Conservation (phyloP, 2,329 filamentous ascomycete species). For the Phoma sp. region DNA sequence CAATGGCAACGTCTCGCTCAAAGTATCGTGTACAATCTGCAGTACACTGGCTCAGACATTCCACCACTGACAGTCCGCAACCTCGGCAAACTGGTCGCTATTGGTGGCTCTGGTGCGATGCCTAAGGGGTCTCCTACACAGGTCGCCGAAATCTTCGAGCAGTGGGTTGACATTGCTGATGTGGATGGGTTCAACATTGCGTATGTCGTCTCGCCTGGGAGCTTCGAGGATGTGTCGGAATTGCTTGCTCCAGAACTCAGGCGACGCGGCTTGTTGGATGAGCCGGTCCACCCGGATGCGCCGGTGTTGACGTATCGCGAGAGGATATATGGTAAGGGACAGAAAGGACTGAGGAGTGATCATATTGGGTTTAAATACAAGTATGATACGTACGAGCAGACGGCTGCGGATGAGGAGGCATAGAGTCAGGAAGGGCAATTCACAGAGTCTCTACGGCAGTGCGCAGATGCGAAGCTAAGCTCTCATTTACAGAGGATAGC, state of each 20-base stretch:
- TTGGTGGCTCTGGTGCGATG: constrained; percentile 70
- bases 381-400: constrained; percentile 24
- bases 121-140: constrained; percentile 67
- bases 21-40: constrained; percentile 23
- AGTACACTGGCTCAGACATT: constrained; percentile 20
- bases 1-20: constrained; percentile 22
- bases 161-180: constrained; percentile 71
- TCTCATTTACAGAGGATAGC: too few species aligned
- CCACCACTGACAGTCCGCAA: constrained; percentile 23
- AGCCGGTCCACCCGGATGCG: constrained; percentile 11
- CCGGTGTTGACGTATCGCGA: constrained; percentile 23
- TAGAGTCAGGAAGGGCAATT: too few species aligned
- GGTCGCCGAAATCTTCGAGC: constrained; percentile 71
- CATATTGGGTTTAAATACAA: constrained; percentile 25
- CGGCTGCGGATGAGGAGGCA: constrained; percentile 7
- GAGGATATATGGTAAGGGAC: constrained; percentile 21
- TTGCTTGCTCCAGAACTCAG: constrained; percentile 25
- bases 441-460: too few species aligned
- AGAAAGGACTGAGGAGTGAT: constrained; percentile 18
- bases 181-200: constrained; percentile 76
- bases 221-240: constrained; percentile 22
- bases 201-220: constrained; percentile 25
- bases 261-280: constrained; percentile 17
- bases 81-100: constrained; percentile 54
- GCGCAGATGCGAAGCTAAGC: too few species aligned